These are phyloP conservation scores for Cyclaneusma minus DNA, from an alignment of 2,329 filamentous ascomycete genomes.

Conservation along the genomic window DNA sequence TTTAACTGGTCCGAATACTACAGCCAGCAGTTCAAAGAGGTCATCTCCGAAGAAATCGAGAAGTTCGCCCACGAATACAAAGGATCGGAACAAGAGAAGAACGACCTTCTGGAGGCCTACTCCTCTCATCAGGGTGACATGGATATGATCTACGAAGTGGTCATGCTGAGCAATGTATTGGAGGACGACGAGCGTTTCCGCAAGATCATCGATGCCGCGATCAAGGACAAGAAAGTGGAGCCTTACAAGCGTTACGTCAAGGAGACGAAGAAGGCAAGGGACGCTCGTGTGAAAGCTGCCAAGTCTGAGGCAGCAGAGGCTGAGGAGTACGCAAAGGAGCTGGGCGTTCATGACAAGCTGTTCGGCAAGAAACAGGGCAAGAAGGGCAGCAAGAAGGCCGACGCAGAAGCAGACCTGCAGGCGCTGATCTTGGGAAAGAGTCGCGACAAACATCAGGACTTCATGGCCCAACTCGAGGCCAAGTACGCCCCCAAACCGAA, in stretches of 20 bases:
- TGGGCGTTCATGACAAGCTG: constrained; percentile 58
- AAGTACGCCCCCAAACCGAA: constrained; percentile 46
- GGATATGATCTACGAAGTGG: constrained; percentile 59
- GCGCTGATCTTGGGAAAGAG: constrained; percentile 63
- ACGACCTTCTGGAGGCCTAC: constrained; percentile 65
- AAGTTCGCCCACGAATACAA: constrained; percentile 69
- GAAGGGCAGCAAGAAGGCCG: constrained; percentile 22
- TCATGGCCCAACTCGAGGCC: constrained; percentile 60
- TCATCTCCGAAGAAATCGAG: constrained; percentile 61
- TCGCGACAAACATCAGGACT: constrained; percentile 40
- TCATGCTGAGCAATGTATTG: constrained; percentile 76
- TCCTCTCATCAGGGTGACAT: constrained; percentile 58
- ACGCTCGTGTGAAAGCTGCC: constrained; percentile 43
- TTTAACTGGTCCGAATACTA: constrained; percentile 92
- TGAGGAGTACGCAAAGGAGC: constrained; percentile 56
- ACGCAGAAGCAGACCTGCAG: constrained; percentile 41
- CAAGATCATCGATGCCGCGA: constrained; percentile 65
- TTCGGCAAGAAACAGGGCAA: constrained; percentile 38
- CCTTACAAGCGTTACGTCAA: constrained; percentile 53
- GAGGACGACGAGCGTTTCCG: constrained; percentile 80
- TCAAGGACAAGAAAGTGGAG: constrained; percentile 51
- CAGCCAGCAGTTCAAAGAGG: constrained; percentile 63
- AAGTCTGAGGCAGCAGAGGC: constrained; percentile 57
- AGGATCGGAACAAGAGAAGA: constrained; percentile 68
- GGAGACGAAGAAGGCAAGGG: constrained; percentile 52